A percentile compares a stretch with the other conserved stretches of the same genome.
phyloP scores from a whole-genome alignment of 2,329 filamentous ascomycete genomes.

The Aaosphaeria arxii region DNA sequence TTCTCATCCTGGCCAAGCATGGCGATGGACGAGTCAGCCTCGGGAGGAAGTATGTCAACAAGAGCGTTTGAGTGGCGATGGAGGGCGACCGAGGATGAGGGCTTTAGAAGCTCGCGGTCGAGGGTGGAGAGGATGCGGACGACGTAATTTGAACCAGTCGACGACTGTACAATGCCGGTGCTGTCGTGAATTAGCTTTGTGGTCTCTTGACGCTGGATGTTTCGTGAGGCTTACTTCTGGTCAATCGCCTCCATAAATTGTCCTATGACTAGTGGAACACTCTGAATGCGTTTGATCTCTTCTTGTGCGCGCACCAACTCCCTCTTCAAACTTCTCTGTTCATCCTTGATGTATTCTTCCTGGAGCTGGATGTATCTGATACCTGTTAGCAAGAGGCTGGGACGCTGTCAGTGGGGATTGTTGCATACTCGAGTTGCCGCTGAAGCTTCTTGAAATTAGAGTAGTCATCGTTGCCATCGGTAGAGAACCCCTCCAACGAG shows the following conservation, averaged over 20 bases:
- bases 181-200: slow-evolving; percentile 46
- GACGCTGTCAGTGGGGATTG: background rate
- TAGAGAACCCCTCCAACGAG: slow-evolving; percentile 77
- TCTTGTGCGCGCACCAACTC: slow-evolving; percentile 97
- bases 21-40: slow-evolving; percentile 97
- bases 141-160: slow-evolving; percentile 97
- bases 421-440: slow-evolving; percentile 81
- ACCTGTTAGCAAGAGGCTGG: slow-evolving; percentile 22
- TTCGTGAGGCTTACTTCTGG: slow-evolving; percentile 71
- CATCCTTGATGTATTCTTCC: slow-evolving; percentile 99
- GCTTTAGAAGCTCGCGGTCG: slow-evolving; percentile 96
- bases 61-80: slow-evolving; percentile 98
- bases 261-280: slow-evolving; percentile 93
- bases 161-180: slow-evolving; percentile 97
- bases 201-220: background rate
- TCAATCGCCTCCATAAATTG: slow-evolving; percentile 99
- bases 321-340: slow-evolving; percentile 95
- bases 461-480: slow-evolving; percentile 88
- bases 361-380: slow-evolving; percentile 88
- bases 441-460: slow-evolving; percentile 94
- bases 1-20: slow-evolving; percentile 98
- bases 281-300: slow-evolving; percentile 99
- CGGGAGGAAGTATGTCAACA: slow-evolving; percentile 96
- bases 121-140: slow-evolving; percentile 97
- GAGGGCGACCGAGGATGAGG: slow-evolving; percentile 93